Base-by-base conservation (phyloP, 495 filamentous ascomycete species). In the Margaritispora aquatica region DNA sequence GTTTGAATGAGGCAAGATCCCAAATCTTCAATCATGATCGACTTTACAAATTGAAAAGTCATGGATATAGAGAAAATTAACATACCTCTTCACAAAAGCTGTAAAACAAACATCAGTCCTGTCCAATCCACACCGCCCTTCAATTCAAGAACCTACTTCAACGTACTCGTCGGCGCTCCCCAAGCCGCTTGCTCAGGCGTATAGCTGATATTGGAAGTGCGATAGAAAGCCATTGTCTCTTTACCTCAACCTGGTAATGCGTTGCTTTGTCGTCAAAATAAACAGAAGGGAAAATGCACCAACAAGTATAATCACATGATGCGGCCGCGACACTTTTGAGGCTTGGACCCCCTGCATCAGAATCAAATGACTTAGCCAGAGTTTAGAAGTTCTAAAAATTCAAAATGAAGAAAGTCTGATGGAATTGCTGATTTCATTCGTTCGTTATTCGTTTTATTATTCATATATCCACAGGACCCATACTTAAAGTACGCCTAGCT, bases 51-150 rank as follows among this genome's bases (percentile, higher is more conserved):
- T 13, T 34, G 5, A 34, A 34, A 5, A 34, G 19, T 1, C 3
- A 17, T 24, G 8, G 26, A 1, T 19, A 19, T 1, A 27, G 24
- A 27, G 3, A 1, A 29, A 21, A 24, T n/a, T 11, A 49, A 48
- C 54, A 4, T n/a, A 57, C 54, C 54, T 57, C 54, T 21, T 57
- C 54, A 57, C 54, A 57, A 22, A 57, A 57, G 19, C 54, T 57
- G 24, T 44, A 57, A 19, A 48, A 11, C 17, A 24, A 29, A 31
- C n/a, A 26, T 56, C 36, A 56, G 34, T 22, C n/a, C 21, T 1
- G 19, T 26, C 15, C 21, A 26, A 41, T 8, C 17, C 38, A 44
- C 38, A 44, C 38, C 38, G 38, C 38, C 15, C 19, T 4, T 20
- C n/a, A 31, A 26, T 26, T 17, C 29, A 29, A 22, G 38, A 19